These are phyloP conservation scores for Paspalum notatum DNA, from an alignment of 176 grass and related monocot genomes.

Conservation along the genomic window DNA sequence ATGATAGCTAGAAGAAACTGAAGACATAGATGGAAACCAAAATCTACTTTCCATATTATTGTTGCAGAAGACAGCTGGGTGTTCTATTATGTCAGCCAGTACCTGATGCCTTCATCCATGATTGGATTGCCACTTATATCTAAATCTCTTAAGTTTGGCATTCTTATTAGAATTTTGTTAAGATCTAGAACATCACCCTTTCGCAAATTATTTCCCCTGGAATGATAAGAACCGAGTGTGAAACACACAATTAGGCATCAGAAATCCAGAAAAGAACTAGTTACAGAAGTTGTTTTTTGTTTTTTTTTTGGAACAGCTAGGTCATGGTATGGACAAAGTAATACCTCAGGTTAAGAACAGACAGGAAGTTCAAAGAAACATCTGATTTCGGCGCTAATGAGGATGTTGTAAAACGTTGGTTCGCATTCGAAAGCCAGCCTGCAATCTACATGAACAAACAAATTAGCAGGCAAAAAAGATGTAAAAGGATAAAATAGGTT, in stretches of 20 bases:
- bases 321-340: conserved; percentile 8
- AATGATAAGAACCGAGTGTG: conserved; percentile 35
- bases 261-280: conserved; percentile 6
- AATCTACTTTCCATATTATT: conserved; percentile 2
- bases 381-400: conserved; percentile 40
- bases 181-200: conserved; percentile 72
- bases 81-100: conserved; percentile 28
- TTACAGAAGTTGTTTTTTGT: not conserved
- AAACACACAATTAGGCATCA: conserved; percentile 24
- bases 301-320: not conserved
- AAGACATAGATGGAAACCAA: conserved; percentile 22
- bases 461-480: not conserved
- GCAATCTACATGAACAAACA: conserved; percentile 43
- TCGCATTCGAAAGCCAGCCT: conserved; percentile 43
- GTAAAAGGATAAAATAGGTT: conserved; percentile 6
- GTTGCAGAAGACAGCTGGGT: not conserved
- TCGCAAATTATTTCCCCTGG: conserved; percentile 79
- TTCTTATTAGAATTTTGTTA: conserved; percentile 65
- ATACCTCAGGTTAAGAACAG: conserved; percentile 60
- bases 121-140: conserved; percentile 91
- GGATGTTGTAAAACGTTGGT: conserved; percentile 27
- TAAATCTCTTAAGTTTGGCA: conserved; percentile 71
- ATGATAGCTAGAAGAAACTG: conserved; percentile 32
- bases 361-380: conserved; percentile 47
- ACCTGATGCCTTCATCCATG: conserved; percentile 86